Base-by-base conservation (phyloP, 768 basidiomycete genomes). In the Boletus eberwhitei region DNA sequence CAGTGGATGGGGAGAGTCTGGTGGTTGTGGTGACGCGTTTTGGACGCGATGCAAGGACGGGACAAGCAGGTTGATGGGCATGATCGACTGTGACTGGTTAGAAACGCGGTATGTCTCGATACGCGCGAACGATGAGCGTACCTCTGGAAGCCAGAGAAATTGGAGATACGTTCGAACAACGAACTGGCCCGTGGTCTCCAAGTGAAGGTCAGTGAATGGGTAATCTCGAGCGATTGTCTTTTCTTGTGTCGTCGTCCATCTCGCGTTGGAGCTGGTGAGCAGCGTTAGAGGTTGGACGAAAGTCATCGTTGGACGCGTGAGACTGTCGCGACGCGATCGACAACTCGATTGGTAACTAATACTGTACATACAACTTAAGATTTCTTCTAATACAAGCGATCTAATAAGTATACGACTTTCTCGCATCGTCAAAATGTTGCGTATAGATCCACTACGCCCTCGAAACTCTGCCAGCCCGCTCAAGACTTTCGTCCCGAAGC, bases 131-230 rank as follows among this genome's bases (percentile, higher is more conserved):
- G 45, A 44, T 8, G 47, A n/a, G 6, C 70, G 48, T 59, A 88
- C 88, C 73, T 89, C 81, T 43, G 88, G 88, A 40, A 90, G 77
- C 87, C 88, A 90, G 8, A 90, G 76, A 59, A 85, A 88, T 61
- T 89, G 87, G 42, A 87, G 78, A 67, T 90, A 90, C 4, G 76
- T 83, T n/a, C 84, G 75, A 3, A 74, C 75, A 22, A 85, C 77
- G 62, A 78, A 84, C 57, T 85, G 79, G 17, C 82, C 84, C 17
- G 78, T 73, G 0, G 76, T 73, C 60, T 84, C 81, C 39, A 73
- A 58, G 42, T 69, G 57, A 34, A 75, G 41, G 21, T 77, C 74
- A 41, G 62, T 50, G 49, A 87, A 81, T 3, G 84, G 86, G 59
- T 76, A 85, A 21, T 86, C 85, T 38, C 72, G 72, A 3, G 76